Conservation (phyloP, 805 yeast species). For the Kazachstania africana region DNA sequence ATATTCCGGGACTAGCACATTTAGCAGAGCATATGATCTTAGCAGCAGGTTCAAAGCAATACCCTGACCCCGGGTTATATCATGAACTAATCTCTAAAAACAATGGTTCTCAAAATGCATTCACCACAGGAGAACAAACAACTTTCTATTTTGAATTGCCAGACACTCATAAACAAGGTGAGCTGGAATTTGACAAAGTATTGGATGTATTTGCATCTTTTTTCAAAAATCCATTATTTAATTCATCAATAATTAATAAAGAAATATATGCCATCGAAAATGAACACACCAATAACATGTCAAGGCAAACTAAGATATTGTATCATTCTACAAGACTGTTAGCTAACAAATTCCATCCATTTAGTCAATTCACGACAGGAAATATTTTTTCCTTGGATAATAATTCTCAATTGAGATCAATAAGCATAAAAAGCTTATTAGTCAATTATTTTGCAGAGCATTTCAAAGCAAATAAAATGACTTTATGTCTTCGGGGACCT, state of each 20-base stretch:
- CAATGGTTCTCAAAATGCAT: slow-evolving; percentile 57
- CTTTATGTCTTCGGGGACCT: slow-evolving; percentile 52
- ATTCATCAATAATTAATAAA: slow-evolving; percentile 28
- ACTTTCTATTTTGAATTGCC: slow-evolving; percentile 56
- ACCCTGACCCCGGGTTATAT: slow-evolving; percentile 36
- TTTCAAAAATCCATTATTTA: slow-evolving; percentile 41
- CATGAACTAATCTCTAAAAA: slow-evolving; percentile 32
- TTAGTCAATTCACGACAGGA: slow-evolving; percentile 58
- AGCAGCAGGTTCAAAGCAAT: slow-evolving; percentile 42
- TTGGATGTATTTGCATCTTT: slow-evolving; percentile 40
- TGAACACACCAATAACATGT: slow-evolving; percentile 50
- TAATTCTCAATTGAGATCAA: slow-evolving; percentile 23
- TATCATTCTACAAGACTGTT: slow-evolving; percentile 49
- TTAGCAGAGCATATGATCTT: slow-evolving; percentile 69
- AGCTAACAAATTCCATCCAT: slow-evolving; percentile 38
- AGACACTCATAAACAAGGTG: slow-evolving; percentile 21
- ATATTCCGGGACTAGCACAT: slow-evolving; percentile 76
- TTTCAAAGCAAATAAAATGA: slow-evolving; percentile 39
- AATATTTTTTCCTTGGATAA: slow-evolving; percentile 37
- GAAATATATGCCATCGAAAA: slow-evolving; percentile 54
- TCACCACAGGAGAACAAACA: slow-evolving; percentile 57
- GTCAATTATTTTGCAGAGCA: slow-evolving; percentile 29
- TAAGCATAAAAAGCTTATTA: slow-evolving; percentile 29
- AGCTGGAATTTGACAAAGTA: slow-evolving; percentile 34
- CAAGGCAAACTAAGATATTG: slow-evolving; percentile 33